These are phyloP conservation scores for Coffea eugenioides DNA, from an alignment of 257 asterid species.

Conservation along the genomic window DNA sequence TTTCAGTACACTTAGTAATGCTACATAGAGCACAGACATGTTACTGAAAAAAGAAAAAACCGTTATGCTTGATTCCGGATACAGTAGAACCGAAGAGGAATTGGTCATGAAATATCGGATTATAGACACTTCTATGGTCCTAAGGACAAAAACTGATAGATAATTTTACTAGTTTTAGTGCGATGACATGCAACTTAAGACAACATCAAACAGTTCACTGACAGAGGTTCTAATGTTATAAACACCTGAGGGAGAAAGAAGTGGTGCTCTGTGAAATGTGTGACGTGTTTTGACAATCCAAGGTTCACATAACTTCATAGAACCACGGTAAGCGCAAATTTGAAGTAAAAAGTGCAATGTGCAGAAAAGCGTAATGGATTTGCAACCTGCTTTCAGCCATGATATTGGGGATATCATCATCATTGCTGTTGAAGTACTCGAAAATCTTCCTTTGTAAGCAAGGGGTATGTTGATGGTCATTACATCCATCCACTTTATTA, in stretches of 20 bases:
- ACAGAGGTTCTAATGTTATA: not conserved
- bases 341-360: not conserved
- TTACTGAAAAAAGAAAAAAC: not conserved
- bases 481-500: slow-evolving; percentile 60
- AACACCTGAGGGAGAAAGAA: not conserved
- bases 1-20: slow-evolving; percentile 28
- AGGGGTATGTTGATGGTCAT: slow-evolving; percentile 57
- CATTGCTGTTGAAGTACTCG: slow-evolving; percentile 63
- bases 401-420: slow-evolving; percentile 41
- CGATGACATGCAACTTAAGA: not conserved
- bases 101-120: not conserved
- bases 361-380: slow-evolving; percentile 2
- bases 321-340: not conserved
- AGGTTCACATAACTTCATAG: not conserved
- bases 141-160: not conserved
- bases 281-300: not conserved
- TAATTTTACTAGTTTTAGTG: not conserved
- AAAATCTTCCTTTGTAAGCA: slow-evolving; percentile 67
- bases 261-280: not conserved
- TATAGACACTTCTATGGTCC: not conserved
- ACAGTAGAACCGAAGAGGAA: not conserved
- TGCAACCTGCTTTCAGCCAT: slow-evolving; percentile 63
- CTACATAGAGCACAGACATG: slow-evolving; percentile 1
- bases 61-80: not conserved
- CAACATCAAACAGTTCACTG: not conserved